phyloP scores from a whole-genome alignment of 179 eudicot species.

The Carnegiea gigantea region DNA sequence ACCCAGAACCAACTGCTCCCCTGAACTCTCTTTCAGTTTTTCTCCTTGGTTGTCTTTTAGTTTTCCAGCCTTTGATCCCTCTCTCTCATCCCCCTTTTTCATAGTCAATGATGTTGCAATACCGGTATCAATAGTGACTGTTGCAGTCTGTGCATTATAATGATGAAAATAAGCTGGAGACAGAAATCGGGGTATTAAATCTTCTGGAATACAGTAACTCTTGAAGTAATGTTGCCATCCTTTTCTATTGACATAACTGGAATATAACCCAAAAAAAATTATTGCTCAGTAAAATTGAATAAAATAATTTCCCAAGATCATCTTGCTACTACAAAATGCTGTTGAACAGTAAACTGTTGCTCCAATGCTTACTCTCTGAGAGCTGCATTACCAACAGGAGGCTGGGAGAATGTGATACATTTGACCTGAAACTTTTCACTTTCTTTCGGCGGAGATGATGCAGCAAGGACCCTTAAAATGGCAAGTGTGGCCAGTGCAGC shows the following conservation, averaged over 20 bases:
- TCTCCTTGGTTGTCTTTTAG: conserved; percentile 42
- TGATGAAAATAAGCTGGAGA: conserved; percentile 99
- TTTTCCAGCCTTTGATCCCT: conserved; percentile 46
- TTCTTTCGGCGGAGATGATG: conserved; percentile 60
- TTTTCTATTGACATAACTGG: conserved; percentile 84
- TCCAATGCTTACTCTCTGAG: conserved; percentile 70
- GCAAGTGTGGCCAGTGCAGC: conserved; percentile 98
- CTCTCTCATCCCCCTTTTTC: conserved; percentile 36
- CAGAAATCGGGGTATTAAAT: conserved; percentile 84
- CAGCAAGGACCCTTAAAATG: conserved; percentile 84
- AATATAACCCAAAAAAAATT: conserved; percentile 5
- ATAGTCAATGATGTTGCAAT: conserved; percentile 32
- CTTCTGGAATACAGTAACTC: conserved; percentile 98
- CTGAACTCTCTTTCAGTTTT: conserved; percentile 55
- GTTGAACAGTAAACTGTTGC: conserved; percentile 10
- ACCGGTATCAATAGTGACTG: conserved; percentile 32
- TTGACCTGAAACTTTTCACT: conserved; percentile 77
- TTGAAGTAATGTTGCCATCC: conserved; percentile 95
- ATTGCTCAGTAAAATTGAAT: background rate
- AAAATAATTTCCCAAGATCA: background rate
- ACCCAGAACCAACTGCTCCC: conserved; percentile 86
- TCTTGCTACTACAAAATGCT: background rate
- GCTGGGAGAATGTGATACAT: conserved; percentile 99
- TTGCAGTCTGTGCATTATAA: conserved; percentile 57
- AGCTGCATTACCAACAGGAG: conserved; percentile 99